These are phyloP conservation scores for Neurospora tetrasperma DNA, from an alignment of 495 filamentous ascomycete species.

Conservation along the genomic window DNA sequence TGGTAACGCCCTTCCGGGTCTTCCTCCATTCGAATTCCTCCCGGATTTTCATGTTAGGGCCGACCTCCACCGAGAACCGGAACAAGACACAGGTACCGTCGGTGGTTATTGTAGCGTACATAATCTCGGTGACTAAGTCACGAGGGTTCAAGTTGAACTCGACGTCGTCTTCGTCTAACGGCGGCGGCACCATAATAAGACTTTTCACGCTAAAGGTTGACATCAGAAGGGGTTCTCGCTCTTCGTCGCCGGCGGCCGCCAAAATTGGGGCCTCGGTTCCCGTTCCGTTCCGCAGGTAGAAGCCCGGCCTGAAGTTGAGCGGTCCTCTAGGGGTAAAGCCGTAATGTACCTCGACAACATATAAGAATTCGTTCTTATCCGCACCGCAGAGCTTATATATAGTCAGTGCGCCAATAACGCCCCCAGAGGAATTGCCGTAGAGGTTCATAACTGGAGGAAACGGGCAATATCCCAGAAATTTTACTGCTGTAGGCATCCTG, in stretches of 20 bases:
- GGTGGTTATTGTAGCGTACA: not conserved
- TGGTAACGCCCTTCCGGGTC: not conserved
- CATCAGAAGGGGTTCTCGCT: not conserved
- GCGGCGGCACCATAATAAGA: slow-evolving; percentile 3
- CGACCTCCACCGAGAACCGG: slow-evolving; percentile 5
- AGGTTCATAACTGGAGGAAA: slow-evolving; percentile 9
- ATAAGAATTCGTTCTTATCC: not conserved
- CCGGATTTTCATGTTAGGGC: not conserved
- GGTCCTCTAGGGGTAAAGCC: slow-evolving; percentile 3
- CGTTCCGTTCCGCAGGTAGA: slow-evolving; percentile 8
- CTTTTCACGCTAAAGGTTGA: not conserved
- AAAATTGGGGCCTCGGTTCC: slow-evolving; percentile 2
- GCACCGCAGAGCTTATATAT: slow-evolving; percentile 7
- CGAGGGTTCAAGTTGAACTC: not conserved
- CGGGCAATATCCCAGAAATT: slow-evolving; percentile 4
- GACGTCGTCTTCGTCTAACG: not conserved
- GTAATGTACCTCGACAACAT: slow-evolving; percentile 3
- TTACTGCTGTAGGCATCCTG: not conserved
- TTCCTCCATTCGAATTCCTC: slow-evolving; percentile 12
- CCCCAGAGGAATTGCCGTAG: slow-evolving; percentile 5
- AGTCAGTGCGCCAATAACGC: not conserved
- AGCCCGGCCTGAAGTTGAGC: slow-evolving; percentile 3
- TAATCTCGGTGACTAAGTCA: slow-evolving; percentile 2
- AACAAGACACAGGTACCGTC: slow-evolving; percentile 1
- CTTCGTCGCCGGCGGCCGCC: slow-evolving; percentile 5